Base-by-base conservation (phyloP, 108 stramenopile species). In the Skeletonema potamos region DNA sequence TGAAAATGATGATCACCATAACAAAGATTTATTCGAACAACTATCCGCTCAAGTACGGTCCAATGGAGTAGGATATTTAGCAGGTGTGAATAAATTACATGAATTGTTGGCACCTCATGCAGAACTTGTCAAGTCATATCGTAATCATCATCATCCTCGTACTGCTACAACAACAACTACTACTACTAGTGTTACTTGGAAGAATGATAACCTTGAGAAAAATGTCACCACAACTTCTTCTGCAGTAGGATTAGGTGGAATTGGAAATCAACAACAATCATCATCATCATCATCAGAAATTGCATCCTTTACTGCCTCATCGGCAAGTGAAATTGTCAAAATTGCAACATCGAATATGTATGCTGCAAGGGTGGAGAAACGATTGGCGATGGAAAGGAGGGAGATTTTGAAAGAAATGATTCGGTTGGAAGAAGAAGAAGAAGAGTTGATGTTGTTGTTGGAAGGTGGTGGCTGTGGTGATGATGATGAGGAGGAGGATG, bases 391-490 rank as follows among this genome's bases (percentile, higher is more conserved):
- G 27, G 79, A 80, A 59, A 24, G 74, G 48, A 68, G 79, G 18
- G 79, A 74, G 3, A 64, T 80, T 44, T 65, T 80, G 62, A 57
- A 60, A 46, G 74, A 80, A 64, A 80, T 80, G 79, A 69, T 80
- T 26, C 74, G 69, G 1, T 63, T 75, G 68, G 74, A 80, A 62
- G 64, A 70, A n/a, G n/a, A 43, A 9, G 73, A 74, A 58, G n/a
- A n/a, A n/a, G n/a, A n/a, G n/a, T n/a, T n/a, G n/a, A n/a, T n/a
- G n/a, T n/a, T n/a, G n/a, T n/a, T n/a, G n/a, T 18, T 12, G 17
- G 51, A 17, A 17, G 33, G 24, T 58, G 28, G 32, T 3, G 60
- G 37, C 51, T 33, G 6, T 10, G 30, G 13, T n/a, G 60, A 11
- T 15, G 59, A 18, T 43, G 62, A 2, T 27, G 44, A 26, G 15